Base-by-base conservation (phyloP, 2,329 filamentous ascomycete genomes). In the Moelleriella libera region DNA sequence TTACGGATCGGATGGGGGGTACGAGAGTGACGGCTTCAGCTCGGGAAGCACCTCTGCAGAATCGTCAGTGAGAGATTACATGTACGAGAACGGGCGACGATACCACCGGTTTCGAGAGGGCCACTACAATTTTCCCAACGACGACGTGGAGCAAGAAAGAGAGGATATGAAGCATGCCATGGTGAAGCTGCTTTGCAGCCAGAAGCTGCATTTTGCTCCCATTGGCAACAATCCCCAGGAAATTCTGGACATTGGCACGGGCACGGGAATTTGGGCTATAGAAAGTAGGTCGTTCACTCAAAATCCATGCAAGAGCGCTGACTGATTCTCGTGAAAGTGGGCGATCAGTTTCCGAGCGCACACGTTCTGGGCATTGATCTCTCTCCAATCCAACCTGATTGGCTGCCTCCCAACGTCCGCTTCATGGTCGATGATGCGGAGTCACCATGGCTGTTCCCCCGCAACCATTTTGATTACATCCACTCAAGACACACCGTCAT, bases 361-460 rank as follows among this genome's bases (percentile, higher is more conserved):
- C 62, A 65, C 45, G 59, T 72, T n/a, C 52, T 69, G 5, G 69
- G 68, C 43, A 64, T 68, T 34, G 68, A 73, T 50, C 56, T 72
- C 9, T 70, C 69, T 5, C 70, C 71, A 2, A 74, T 74, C 37
- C 70, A 74, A 53, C 69, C 70, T 1, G 63, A 66, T 41, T 71
- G 69, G 67, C 59, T 78, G 9, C 76, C 75, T 4, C 70, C 74
- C 4, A 79, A 78, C 52, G 67, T 76, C 21, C 65, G 66, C 29
- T 78, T 78, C 53, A 63, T 75, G 55, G 66, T 80, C 9, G 76
- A 80, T 49, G 76, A 80, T 51, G 67, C 74, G 30, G 76, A 80
- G 58, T 68, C 68, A 48, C 66, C 68, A 5, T 81, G 76, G 76
- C 58, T 77, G 12, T 69, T 76, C 50, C 70, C 71, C 5, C 55